Conservation (phyloP, 805 yeast species). For the Sungouiella thailandica region DNA sequence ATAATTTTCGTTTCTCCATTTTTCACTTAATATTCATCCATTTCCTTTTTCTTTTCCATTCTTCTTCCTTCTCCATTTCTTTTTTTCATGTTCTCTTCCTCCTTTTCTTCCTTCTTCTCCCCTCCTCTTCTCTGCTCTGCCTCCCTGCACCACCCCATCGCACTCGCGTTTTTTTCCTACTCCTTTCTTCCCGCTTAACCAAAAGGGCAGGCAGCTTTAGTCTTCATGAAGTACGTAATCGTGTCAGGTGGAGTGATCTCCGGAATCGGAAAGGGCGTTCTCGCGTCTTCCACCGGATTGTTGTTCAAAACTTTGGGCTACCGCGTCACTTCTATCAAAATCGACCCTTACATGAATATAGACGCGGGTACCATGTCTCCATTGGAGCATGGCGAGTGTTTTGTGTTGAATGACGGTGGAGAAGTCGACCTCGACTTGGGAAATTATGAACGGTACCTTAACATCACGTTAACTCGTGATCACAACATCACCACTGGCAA, state of each 20-base stretch:
- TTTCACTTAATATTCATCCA: too few species aligned
- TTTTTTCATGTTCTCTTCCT: too few species aligned
- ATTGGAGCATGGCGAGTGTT: constrained; percentile 97
- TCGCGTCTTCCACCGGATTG: constrained; percentile 96
- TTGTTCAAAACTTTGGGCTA: constrained; percentile 88
- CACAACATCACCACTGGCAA: constrained; percentile 99
- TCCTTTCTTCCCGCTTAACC: constrained; percentile 45
- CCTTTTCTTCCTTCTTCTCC: too few species aligned
- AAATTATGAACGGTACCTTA: constrained; percentile 94
- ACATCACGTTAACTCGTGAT: constrained; percentile 85
- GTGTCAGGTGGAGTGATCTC: constrained; percentile 99
- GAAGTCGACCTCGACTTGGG: constrained; percentile 98
- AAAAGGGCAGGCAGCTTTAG: constrained; percentile 33
- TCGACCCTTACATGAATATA: constrained; percentile 98
- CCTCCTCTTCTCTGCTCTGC: too few species aligned
- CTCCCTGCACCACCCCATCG: too few species aligned
- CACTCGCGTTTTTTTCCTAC: constrained; percentile 2
- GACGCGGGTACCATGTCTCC: constrained; percentile 99
- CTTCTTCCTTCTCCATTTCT: too few species aligned
- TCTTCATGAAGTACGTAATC: constrained; percentile 93
- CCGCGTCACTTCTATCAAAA: constrained; percentile 94
- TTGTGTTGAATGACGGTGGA: constrained; percentile 97
- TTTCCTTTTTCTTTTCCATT: too few species aligned
- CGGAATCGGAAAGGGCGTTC: constrained; percentile 98
- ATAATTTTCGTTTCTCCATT: too few species aligned